These are phyloP conservation scores for Carpinus viminea DNA, from an alignment of 306 rosid species.

Conservation along the genomic window DNA sequence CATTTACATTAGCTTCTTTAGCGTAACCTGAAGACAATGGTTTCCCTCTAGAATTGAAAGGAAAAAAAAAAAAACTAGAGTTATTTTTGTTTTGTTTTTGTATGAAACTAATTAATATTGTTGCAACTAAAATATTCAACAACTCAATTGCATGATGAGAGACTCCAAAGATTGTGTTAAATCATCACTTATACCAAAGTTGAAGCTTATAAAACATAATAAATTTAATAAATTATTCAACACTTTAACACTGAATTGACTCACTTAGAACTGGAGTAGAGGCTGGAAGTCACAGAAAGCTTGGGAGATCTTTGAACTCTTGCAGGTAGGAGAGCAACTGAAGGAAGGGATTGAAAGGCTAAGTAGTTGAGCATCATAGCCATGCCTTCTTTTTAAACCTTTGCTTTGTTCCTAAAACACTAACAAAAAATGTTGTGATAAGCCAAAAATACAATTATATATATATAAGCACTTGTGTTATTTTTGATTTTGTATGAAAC, in stretches of 20 bases:
- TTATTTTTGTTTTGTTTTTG: too few species aligned
- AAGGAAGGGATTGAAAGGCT: conserved; percentile 37
- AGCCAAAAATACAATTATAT: too few species aligned
- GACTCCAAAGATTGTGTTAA: background rate
- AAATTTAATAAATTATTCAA: too few species aligned
- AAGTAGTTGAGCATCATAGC: conserved; percentile 47
- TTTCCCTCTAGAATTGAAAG: conserved; percentile 36
- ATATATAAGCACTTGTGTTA: too few species aligned
- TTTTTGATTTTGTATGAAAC: too few species aligned
- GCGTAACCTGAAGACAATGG: conserved; percentile 60
- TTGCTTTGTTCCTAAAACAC: background rate
- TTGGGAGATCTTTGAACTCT: conserved; percentile 72
- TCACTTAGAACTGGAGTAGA: conserved; percentile 65
- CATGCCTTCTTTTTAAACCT: conserved; percentile 31
- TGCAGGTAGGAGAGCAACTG: conserved; percentile 58
- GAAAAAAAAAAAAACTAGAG: too few species aligned
- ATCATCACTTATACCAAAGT: too few species aligned
- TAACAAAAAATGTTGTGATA: too few species aligned
- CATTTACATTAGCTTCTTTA: conserved; percentile 67
- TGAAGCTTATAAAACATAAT: too few species aligned
- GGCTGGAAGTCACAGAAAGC: conserved; percentile 78
- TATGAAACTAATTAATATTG: too few species aligned
- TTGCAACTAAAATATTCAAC: background rate
- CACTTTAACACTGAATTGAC: background rate
- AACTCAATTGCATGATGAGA: background rate